Evolutionary conservation across 2,329 filamentous ascomycete genomes (phyloP).

Genomic region (Aspergillus novofumigatus): DNA sequence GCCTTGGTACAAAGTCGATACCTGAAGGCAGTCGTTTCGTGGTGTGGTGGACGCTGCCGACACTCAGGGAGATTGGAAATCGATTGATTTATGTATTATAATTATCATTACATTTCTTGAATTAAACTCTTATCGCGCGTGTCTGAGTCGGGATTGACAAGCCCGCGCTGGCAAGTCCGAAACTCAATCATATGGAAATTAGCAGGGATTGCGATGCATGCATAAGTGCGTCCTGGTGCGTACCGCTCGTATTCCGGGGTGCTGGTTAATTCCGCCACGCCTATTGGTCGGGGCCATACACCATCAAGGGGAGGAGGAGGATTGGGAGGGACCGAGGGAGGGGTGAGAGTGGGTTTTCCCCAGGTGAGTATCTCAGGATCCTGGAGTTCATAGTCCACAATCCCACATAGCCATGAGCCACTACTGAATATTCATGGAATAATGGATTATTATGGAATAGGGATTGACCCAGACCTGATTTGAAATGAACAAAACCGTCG

Average conservation of each 20-base stretch:
- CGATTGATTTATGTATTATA: slow-evolving; percentile 18
- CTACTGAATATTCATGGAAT: too few relatives aligned
- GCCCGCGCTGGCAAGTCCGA: background rate
- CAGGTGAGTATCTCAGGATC: background rate
- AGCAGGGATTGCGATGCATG: background rate
- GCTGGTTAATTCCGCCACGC: slow-evolving; percentile 5
- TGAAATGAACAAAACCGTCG: too few relatives aligned
- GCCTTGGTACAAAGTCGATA: background rate
- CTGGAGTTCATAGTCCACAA: background rate
- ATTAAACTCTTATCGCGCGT: slow-evolving; percentile 14
- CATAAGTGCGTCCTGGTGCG: background rate
- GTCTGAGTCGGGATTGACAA: slow-evolving; percentile 1
- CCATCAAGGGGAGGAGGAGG: background rate
- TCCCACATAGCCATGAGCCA: background rate
- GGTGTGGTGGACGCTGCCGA: background rate
- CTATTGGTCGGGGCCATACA: slow-evolving; percentile 16
- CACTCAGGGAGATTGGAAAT: slow-evolving; percentile 6
- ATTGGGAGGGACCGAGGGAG: slow-evolving; percentile 1
- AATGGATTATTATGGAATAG: too few relatives aligned
- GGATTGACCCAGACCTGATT: too few relatives aligned
- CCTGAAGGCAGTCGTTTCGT: too few relatives aligned
- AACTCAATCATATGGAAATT: background rate
- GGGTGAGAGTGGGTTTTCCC: background rate
- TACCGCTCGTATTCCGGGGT: slow-evolving; percentile 8
- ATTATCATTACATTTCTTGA: slow-evolving; percentile 16